Conservation (phyloP, 2,329 filamentous ascomycete genomes). For the Pseudogymnoascus sp. region DNA sequence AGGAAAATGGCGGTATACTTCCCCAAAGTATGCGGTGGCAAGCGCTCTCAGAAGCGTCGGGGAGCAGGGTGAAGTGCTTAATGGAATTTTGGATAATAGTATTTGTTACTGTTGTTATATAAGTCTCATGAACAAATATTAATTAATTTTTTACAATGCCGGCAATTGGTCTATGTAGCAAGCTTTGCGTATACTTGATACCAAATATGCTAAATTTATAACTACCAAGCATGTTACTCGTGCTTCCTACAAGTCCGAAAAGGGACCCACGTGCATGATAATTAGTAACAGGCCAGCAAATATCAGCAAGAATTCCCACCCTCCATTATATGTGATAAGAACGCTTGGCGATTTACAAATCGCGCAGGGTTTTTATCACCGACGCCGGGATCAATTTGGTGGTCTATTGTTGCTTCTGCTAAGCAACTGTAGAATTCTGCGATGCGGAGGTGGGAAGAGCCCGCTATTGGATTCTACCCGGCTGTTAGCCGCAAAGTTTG, state of each 20-base stretch:
- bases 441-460: neutral
- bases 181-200: neutral
- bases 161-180: neutral
- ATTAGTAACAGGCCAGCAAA: neutral
- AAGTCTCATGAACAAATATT: neutral
- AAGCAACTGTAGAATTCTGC: neutral
- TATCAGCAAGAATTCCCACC: neutral
- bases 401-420: neutral
- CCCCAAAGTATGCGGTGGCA: too few species aligned
- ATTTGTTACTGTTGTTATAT: neutral
- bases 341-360: neutral
- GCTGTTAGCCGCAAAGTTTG: neutral
- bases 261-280: neutral
- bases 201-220: neutral
- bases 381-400: neutral
- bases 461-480: neutral
- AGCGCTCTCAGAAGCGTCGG: too few species aligned
- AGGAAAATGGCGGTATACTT: too few species aligned
- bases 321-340: neutral
- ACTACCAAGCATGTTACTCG: neutral
- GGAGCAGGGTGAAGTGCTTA: too few species aligned
- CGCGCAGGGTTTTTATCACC: neutral
- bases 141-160: neutral
- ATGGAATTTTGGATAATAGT: too few species aligned
- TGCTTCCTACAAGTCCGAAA: neutral